Conservation (phyloP, 2,329 filamentous ascomycete genomes). For the Botrytis aclada region DNA sequence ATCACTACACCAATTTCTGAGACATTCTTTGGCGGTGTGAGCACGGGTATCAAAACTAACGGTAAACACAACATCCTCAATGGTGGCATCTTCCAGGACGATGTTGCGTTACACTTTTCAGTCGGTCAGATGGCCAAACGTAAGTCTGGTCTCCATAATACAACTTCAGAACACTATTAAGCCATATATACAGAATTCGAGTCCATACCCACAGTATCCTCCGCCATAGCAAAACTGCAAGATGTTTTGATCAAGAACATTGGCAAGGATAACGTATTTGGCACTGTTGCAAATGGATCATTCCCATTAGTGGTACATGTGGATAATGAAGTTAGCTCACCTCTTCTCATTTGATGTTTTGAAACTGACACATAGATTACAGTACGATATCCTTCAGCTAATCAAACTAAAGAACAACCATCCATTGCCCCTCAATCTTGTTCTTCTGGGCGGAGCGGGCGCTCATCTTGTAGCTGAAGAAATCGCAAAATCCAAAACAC, state of each 20-base stretch:
- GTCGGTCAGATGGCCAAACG: slow-evolving; percentile 41
- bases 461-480: slow-evolving; percentile 43
- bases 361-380: slow-evolving; percentile 6
- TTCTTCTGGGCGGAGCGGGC: slow-evolving; percentile 43
- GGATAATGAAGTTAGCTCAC: slow-evolving; percentile 39
- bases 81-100: slow-evolving; percentile 43
- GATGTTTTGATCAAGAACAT: slow-evolving; percentile 39
- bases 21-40: slow-evolving; percentile 43
- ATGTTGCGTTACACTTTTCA: slow-evolving; percentile 44
- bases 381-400: slow-evolving; percentile 44
- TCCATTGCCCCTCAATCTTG: slow-evolving; percentile 35
- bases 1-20: slow-evolving; percentile 41
- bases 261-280: slow-evolving; percentile 41
- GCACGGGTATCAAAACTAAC: slow-evolving; percentile 42
- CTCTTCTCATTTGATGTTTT: neutral
- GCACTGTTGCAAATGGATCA: slow-evolving; percentile 39
- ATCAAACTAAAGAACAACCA: slow-evolving; percentile 42
- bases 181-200: slow-evolving; percentile 26
- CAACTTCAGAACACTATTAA: neutral
- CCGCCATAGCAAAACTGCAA: slow-evolving; percentile 38
- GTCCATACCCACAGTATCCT: slow-evolving; percentile 36
- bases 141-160: slow-evolving; percentile 24
- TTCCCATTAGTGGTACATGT: slow-evolving; percentile 44
- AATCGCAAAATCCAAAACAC: slow-evolving; percentile 42
- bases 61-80: slow-evolving; percentile 40